phyloP scores from a whole-genome alignment of 2,329 filamentous ascomycete genomes.

The Fusarium floridanum region DNA sequence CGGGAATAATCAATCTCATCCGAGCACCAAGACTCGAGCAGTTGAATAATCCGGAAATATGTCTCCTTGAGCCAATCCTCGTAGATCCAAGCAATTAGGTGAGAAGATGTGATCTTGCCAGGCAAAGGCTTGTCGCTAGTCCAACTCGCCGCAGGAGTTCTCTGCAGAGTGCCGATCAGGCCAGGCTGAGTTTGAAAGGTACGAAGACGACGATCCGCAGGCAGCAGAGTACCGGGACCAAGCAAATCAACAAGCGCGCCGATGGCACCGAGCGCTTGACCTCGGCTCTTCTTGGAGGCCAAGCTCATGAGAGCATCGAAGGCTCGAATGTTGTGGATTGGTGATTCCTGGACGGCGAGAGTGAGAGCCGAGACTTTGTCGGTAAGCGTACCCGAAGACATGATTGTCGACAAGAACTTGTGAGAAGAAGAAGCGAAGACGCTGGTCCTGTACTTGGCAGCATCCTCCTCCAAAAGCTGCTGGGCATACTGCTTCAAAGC shows the following conservation, averaged over 20 bases:
- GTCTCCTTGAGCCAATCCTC: constrained; percentile 96
- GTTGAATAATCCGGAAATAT: constrained; percentile 93
- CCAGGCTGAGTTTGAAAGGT: constrained; percentile 84
- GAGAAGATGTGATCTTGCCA: constrained; percentile 77
- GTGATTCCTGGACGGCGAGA: constrained; percentile 94
- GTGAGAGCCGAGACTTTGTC: constrained; percentile 98
- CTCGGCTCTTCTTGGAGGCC: constrained; percentile 93
- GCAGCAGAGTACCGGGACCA: constrained; percentile 87
- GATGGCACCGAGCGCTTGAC: constrained; percentile 92
- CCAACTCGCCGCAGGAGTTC: constrained; percentile 71
- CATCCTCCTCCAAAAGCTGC: constrained; percentile 82
- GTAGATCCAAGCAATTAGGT: constrained; percentile 89
- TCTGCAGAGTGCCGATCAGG: constrained; percentile 78
- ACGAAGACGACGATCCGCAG: constrained; percentile 83
- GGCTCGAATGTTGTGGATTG: constrained; percentile 90
- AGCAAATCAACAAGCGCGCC: constrained; percentile 95
- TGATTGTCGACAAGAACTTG: constrained; percentile 97
- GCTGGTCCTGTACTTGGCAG: constrained; percentile 78
- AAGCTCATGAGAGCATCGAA: constrained; percentile 86
- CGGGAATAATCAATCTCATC: constrained; percentile 97
- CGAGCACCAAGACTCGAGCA: constrained; percentile 91
- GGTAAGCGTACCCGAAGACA: constrained; percentile 94
- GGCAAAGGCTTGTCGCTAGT: constrained; percentile 77
- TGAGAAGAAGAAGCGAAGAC: constrained; percentile 86
- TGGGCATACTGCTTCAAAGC: constrained; percentile 77